Evolutionary conservation across 2,329 filamentous ascomycete genomes (phyloP).

Genomic region (Aspergillus sp.): DNA sequence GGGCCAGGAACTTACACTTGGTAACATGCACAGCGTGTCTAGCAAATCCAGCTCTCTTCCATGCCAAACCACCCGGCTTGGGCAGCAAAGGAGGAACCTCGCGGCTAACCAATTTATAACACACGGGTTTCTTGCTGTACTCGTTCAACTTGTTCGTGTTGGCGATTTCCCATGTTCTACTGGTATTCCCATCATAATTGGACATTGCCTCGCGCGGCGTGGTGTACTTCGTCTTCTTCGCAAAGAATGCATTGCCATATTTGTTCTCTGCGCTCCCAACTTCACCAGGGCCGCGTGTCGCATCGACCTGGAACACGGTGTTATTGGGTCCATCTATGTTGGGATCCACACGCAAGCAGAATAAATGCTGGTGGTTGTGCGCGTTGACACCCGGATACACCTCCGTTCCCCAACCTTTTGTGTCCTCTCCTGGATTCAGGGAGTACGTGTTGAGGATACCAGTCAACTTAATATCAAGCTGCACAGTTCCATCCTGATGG

Average conservation of each 20-base stretch:
- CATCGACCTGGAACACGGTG: conserved; percentile 77
- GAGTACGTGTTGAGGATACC: conserved; percentile 89
- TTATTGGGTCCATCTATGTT: conserved; percentile 82
- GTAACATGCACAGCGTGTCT: conserved; percentile 84
- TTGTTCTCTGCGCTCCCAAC: conserved; percentile 76
- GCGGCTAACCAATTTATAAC: conserved; percentile 83
- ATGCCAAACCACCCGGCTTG: conserved; percentile 73
- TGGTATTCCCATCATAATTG: conserved; percentile 74
- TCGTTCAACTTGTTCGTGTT: conserved; percentile 81
- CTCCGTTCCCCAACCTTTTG: conserved; percentile 81
- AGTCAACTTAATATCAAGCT: conserved; percentile 85
- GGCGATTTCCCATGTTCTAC: conserved; percentile 82
- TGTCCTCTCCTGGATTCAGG: conserved; percentile 72
- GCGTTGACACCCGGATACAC: conserved; percentile 89
- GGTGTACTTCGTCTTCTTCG: conserved; percentile 70
- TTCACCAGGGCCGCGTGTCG: conserved; percentile 61
- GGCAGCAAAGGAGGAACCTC: conserved; percentile 74
- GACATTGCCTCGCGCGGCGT: conserved; percentile 63
- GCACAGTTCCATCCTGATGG: conserved; percentile 85
- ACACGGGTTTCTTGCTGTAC: conserved; percentile 74
- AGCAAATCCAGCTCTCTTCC: conserved; percentile 84
- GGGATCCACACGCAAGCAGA: conserved; percentile 80
- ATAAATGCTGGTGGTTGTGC: conserved; percentile 93
- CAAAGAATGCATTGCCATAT: conserved; percentile 86
- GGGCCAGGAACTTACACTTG: conserved; percentile 57